Conservation (phyloP, 129 eudicot genomes). For the Oenanthe sinensis region DNA sequence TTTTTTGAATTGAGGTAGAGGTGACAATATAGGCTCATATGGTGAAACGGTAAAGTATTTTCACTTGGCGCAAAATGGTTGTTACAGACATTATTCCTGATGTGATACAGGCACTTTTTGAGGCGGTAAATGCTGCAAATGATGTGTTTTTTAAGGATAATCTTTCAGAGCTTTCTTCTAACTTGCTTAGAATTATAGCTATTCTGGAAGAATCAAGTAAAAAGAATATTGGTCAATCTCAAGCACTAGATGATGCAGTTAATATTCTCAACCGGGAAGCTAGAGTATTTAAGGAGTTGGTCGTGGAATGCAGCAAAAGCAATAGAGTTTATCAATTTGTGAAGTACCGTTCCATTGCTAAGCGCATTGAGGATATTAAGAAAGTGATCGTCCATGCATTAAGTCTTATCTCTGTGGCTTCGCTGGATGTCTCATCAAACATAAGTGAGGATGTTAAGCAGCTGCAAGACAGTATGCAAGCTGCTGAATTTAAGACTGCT, state of each 20-base stretch:
- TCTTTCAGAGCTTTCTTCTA: slow-evolving; percentile 39
- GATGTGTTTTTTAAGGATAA: slow-evolving; percentile 33
- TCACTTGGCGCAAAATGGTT: background rate
- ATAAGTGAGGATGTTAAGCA: slow-evolving; percentile 32
- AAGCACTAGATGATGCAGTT: slow-evolving; percentile 18
- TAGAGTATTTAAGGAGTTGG: slow-evolving; percentile 30
- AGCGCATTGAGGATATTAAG: slow-evolving; percentile 38
- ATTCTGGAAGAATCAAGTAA: slow-evolving; percentile 38
- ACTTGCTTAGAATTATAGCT: slow-evolving; percentile 37
- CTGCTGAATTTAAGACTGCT: slow-evolving; percentile 49
- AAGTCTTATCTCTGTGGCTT: slow-evolving; percentile 35
- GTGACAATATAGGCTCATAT: background rate
- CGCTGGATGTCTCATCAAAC: slow-evolving; percentile 31
- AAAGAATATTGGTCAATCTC: slow-evolving; percentile 19
- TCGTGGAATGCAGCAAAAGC: slow-evolving; percentile 40
- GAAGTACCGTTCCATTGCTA: slow-evolving; percentile 32
- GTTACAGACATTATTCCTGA: slow-evolving; percentile 33
- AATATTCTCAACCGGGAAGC: slow-evolving; percentile 39
- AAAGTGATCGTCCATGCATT: slow-evolving; percentile 45
- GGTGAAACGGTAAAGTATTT: background rate
- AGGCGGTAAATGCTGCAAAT: slow-evolving; percentile 26
- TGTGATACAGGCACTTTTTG: slow-evolving; percentile 31
- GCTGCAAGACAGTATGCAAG: slow-evolving; percentile 40
- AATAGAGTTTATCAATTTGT: slow-evolving; percentile 48
- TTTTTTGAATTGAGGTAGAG: no score